Conservation (phyloP, 2,329 filamentous ascomycete species). For the Fusarium clavum region DNA sequence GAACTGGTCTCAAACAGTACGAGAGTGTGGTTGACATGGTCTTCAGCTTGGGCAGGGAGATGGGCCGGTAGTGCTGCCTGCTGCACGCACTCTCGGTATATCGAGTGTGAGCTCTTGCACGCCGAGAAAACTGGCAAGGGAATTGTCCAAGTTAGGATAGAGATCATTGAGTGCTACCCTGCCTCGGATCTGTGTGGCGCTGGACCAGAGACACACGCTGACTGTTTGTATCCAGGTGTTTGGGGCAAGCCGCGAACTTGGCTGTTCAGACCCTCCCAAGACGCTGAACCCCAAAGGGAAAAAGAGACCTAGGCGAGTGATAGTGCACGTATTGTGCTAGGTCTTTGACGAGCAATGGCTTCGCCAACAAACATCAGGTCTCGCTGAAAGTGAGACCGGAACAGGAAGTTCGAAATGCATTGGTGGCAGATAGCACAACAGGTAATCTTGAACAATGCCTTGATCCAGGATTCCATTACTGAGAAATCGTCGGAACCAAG, state of each 20-base stretch:
- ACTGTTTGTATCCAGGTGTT: neutral
- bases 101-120: conserved; percentile 46
- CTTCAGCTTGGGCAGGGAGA: neutral
- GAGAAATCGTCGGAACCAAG: neutral
- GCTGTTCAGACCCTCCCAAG: neutral
- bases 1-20: neutral
- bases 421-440: neutral
- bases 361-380: neutral
- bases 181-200: conserved; percentile 45
- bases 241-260: neutral
- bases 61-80: neutral
- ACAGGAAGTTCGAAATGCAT: neutral
- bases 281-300: too few relatives aligned
- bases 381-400: neutral
- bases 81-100: conserved; percentile 32
- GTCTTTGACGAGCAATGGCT: neutral
- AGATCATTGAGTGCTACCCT: conserved; percentile 44
- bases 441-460: neutral
- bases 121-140: conserved; percentile 49
- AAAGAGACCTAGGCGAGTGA: too few relatives aligned
- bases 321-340: neutral
- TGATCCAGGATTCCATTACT: neutral
- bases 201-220: conserved; percentile 52
- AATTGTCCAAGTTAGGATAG: conserved; percentile 46
- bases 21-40: accelerated